Evolutionary conservation across 768 basidiomycete genomes (phyloP).

Genomic region (Leccinellum rugosiceps): DNA sequence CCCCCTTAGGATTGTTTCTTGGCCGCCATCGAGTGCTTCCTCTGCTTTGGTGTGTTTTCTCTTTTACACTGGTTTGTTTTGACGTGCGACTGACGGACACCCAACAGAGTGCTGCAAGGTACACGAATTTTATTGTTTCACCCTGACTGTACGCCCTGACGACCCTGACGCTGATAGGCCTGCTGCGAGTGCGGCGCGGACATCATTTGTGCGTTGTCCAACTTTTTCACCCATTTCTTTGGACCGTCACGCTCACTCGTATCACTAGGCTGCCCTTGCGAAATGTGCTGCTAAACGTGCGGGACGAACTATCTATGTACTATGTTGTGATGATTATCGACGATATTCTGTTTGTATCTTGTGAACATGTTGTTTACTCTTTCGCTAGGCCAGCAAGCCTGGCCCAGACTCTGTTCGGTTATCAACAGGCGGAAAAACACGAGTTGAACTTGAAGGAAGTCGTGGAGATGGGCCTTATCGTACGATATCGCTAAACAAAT

Average conservation of each 20-base stretch:
- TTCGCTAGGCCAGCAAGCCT: not conserved
- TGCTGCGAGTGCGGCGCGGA: slow-evolving; percentile 71
- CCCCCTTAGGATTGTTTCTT: slow-evolving; percentile 61
- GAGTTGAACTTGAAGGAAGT: not conserved
- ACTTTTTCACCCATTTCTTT: not conserved
- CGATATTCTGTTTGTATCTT: slow-evolving; percentile 12
- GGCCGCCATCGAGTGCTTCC: slow-evolving; percentile 58
- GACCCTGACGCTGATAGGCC: slow-evolving; percentile 36
- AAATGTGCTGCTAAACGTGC: slow-evolving; percentile 60
- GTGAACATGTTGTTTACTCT: not conserved
- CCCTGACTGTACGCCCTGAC: not conserved
- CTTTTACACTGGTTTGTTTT: not conserved
- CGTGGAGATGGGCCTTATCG: not conserved
- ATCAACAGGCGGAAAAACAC: not conserved
- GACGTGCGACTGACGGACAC: not conserved
- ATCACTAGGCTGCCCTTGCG: slow-evolving; percentile 70
- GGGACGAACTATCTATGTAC: not conserved
- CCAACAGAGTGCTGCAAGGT: slow-evolving; percentile 69
- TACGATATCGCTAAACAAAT: not conserved
- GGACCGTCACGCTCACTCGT: not conserved
- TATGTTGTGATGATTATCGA: slow-evolving; percentile 2
- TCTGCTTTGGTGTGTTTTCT: slow-evolving; percentile 62
- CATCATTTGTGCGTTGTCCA: slow-evolving; percentile 58
- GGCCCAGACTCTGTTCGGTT: too few relatives aligned
- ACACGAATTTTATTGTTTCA: not conserved